A percentile compares a stretch with the other conserved stretches of the same genome.
phyloP scores from a whole-genome alignment of 1,139 yeast genomes.

The Blastobotrys niveus region DNA sequence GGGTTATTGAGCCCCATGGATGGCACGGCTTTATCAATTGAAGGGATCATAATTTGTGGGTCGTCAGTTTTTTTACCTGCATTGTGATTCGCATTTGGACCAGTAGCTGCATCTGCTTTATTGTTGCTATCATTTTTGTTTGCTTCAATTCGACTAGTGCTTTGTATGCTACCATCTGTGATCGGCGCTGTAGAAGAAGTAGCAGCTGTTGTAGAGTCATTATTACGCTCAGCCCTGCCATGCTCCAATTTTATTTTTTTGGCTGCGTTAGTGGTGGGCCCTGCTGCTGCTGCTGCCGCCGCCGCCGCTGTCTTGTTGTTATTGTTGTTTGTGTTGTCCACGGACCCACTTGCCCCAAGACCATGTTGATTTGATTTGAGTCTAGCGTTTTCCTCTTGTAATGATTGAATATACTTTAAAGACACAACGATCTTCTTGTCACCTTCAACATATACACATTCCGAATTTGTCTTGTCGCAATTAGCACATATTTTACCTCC shows the following conservation, averaged over 20 bases:
- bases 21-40: conserved; percentile 10
- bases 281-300: neutral
- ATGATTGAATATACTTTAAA: conserved; percentile 60
- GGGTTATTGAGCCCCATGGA: conserved; percentile 1
- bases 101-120: neutral
- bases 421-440: conserved; percentile 75
- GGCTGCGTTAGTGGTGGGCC: conserved; percentile 1
- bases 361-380: conserved; percentile 8
- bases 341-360: neutral
- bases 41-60: conserved; percentile 5
- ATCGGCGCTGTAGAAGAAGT: too few relatives aligned
- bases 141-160: too few relatives aligned
- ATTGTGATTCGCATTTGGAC: neutral
- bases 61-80: neutral
- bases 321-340: neutral
- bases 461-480: conserved; percentile 52
- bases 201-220: neutral
- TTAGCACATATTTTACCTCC: conserved; percentile 74
- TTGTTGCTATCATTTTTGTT: neutral
- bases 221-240: conserved; percentile 9
- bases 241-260: conserved; percentile 2
- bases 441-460: conserved; percentile 72
- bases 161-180: too few relatives aligned
- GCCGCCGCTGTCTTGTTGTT: neutral
- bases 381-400: conserved; percentile 51